Evolutionary conservation across 495 filamentous ascomycete genomes (phyloP).

Genomic region (Penicillium herquei): DNA sequence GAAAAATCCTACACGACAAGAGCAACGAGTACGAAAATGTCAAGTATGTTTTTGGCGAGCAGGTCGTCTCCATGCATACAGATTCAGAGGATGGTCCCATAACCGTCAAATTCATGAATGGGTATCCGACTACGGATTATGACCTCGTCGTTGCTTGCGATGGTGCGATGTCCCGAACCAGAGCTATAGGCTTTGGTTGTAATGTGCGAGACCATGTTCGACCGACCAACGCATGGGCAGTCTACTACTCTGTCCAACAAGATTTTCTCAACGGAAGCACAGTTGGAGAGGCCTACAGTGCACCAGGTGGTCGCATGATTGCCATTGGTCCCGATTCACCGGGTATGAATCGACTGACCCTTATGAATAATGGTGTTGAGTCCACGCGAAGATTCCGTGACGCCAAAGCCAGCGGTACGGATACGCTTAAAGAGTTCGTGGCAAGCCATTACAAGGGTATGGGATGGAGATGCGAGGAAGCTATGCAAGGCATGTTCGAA

Average conservation of each 20-base stretch:
- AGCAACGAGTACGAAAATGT: constrained; percentile 40
- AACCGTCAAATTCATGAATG: constrained; percentile 35
- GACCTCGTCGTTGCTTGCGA: constrained; percentile 52
- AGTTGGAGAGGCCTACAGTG: constrained; percentile 30
- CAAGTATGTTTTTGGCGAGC: constrained; percentile 44
- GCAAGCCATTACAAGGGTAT: constrained; percentile 33
- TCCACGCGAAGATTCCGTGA: constrained; percentile 32
- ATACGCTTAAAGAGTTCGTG: constrained; percentile 39
- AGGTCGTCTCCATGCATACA: constrained; percentile 16
- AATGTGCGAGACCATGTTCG: constrained; percentile 36
- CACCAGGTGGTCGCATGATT: constrained; percentile 34
- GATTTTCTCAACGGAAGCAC: constrained; percentile 38
- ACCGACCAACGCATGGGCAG: constrained; percentile 36
- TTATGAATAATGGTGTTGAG: constrained; percentile 32
- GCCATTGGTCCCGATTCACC: constrained; percentile 30
- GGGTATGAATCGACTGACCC: constrained; percentile 26
- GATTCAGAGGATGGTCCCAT: constrained; percentile 26
- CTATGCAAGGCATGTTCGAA: constrained; percentile 36
- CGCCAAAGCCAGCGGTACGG: constrained; percentile 35
- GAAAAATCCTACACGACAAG: constrained; percentile 42
- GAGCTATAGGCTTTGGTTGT: constrained; percentile 42
- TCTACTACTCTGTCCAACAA: constrained; percentile 38
- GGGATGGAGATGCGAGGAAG: constrained; percentile 43
- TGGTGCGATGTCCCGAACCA: constrained; percentile 47
- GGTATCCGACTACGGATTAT: constrained; percentile 33